A percentile compares a stretch with the other conserved stretches of the same genome.
Evolutionary conservation across 805 yeast genomes (phyloP).

Genomic region (Yarrowia deformans): DNA sequence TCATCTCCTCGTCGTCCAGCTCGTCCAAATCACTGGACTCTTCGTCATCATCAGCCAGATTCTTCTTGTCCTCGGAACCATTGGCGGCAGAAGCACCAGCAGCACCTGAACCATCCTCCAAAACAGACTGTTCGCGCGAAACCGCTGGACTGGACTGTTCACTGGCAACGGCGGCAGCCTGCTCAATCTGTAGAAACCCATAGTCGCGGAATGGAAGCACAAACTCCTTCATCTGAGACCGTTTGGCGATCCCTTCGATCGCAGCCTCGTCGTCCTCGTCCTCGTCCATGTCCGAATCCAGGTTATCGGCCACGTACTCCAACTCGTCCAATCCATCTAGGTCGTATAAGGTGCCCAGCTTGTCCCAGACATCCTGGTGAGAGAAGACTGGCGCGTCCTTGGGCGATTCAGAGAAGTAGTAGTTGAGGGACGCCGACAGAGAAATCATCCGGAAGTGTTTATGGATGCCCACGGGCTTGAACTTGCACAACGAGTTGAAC

Average conservation of each 20-base stretch:
- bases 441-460: constrained; percentile 51
- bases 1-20: constrained; percentile 32
- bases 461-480: constrained; percentile 69
- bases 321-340: constrained; percentile 64
- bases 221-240: constrained; percentile 35
- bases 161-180: background rate
- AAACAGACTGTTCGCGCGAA: constrained; percentile 18
- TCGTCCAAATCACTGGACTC: constrained; percentile 28
- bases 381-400: constrained; percentile 52
- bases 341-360: constrained; percentile 62
- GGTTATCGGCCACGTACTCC: constrained; percentile 47
- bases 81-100: background rate
- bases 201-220: constrained; percentile 26
- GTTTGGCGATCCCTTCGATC: constrained; percentile 32
- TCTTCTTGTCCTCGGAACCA: background rate
- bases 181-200: constrained; percentile 22
- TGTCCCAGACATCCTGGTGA: constrained; percentile 61
- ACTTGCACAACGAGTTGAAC: constrained; percentile 66
- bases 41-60: constrained; percentile 3
- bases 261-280: constrained; percentile 34
- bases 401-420: constrained; percentile 45
- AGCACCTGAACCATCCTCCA: background rate
- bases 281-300: constrained; percentile 28
- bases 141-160: constrained; percentile 3
- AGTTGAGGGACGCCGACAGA: constrained; percentile 47